phyloP scores from a whole-genome alignment of 2,329 filamentous ascomycete species.

The Colletotrichum gigasporum region DNA sequence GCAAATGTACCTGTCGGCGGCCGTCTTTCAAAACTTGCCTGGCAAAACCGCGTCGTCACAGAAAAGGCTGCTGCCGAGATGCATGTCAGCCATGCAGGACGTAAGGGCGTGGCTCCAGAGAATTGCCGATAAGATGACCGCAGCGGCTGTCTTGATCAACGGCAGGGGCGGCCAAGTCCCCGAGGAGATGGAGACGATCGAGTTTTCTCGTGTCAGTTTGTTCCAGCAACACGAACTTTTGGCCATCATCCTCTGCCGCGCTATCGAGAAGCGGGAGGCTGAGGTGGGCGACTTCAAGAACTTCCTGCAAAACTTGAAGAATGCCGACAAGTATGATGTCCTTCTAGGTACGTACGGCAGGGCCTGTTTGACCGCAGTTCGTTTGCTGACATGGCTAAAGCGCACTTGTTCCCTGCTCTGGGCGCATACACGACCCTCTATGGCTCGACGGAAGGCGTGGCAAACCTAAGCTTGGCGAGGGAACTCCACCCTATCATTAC shows the following conservation, averaged over 20 bases:
- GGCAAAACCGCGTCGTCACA: constrained; percentile 28
- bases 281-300: constrained; percentile 76
- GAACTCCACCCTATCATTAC: constrained; percentile 74
- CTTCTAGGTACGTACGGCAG: constrained; percentile 54
- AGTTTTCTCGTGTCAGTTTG: constrained; percentile 82
- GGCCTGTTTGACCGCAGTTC: neutral
- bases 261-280: constrained; percentile 80
- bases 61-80: constrained; percentile 73
- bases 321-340: constrained; percentile 79
- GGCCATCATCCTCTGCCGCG: constrained; percentile 79
- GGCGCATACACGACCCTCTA: constrained; percentile 81
- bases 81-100: constrained; percentile 78
- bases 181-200: constrained; percentile 79
- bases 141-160: constrained; percentile 78
- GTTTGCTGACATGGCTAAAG: constrained; percentile 44
- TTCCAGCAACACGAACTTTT: constrained; percentile 91
- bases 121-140: constrained; percentile 79
- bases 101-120: constrained; percentile 81
- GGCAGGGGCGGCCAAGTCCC: constrained; percentile 57
- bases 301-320: constrained; percentile 75
- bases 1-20: constrained; percentile 64
- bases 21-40: constrained; percentile 60
- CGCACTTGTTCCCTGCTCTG: constrained; percentile 86
- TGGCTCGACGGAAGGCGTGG: constrained; percentile 78
- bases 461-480: constrained; percentile 74